A percentile compares a stretch with the other conserved stretches of the same genome.
phyloP scores from a whole-genome alignment of 2,329 filamentous ascomycete genomes.

The Diaporthe velutina region DNA sequence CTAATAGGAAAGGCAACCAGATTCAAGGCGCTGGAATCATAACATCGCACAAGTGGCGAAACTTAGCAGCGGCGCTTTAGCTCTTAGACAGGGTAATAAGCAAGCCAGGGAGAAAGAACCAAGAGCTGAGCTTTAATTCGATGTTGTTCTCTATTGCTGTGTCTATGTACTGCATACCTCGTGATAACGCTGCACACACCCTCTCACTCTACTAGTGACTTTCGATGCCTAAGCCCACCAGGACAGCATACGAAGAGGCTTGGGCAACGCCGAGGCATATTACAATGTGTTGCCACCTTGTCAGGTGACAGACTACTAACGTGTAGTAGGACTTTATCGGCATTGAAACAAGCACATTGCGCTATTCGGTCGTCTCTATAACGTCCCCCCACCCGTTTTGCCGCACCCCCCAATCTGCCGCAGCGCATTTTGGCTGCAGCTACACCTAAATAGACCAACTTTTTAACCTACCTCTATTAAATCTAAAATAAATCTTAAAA shows the following conservation, averaged over 20 bases:
- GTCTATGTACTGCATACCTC: neutral
- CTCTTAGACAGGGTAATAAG: too few species aligned
- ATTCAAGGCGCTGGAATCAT: too few species aligned
- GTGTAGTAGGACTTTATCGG: neutral
- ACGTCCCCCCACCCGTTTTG: too few species aligned
- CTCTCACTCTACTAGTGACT: neutral
- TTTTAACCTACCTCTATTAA: too few species aligned
- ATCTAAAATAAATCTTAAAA: too few species aligned
- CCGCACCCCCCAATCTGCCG: too few species aligned
- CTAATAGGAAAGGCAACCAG: too few species aligned
- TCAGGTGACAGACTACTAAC: neutral
- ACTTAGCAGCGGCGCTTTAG: too few species aligned
- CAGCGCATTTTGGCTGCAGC: too few species aligned
- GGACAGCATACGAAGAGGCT: neutral
- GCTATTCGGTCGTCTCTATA: conserved; percentile 7
- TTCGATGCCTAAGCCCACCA: too few species aligned
- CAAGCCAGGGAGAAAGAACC: neutral
- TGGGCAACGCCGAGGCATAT: neutral
- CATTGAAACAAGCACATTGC: neutral
- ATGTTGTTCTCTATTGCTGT: neutral
- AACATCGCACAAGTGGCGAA: too few species aligned
- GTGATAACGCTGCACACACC: neutral
- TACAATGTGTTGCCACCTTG: neutral
- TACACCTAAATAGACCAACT: too few species aligned
- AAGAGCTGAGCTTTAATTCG: neutral